A percentile compares a stretch with the other conserved stretches of the same genome.
Conservation (phyloP, 139 green algal genomes). For the Closterium sp. region DNA sequence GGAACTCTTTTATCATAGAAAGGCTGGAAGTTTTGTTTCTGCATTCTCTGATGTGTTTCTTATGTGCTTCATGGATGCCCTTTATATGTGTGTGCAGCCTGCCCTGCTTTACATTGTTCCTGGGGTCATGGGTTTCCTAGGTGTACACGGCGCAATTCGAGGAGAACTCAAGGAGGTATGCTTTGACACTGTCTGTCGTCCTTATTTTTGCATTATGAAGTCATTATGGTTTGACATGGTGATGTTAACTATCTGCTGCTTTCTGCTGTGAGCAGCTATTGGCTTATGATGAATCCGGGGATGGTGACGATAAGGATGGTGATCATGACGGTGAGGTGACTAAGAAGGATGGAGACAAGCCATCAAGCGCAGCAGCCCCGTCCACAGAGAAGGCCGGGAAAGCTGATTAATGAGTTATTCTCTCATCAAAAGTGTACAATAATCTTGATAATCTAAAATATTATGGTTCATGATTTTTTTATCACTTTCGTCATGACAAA, state of each 20-base stretch:
- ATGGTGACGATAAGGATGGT: not conserved
- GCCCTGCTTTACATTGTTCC: not conserved
- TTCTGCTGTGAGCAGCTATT: not conserved
- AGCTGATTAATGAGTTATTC: not conserved
- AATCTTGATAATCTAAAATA: too few relatives aligned
- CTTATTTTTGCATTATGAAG: too few relatives aligned
- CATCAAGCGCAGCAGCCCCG: not conserved
- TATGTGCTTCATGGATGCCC: not conserved
- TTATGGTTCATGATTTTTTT: too few relatives aligned
- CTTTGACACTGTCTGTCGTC: not conserved
- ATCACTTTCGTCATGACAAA: too few relatives aligned
- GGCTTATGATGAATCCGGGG: not conserved
- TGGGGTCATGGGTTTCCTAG: not conserved
- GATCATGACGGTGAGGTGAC: not conserved
- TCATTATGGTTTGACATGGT: too few relatives aligned
- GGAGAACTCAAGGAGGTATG: not conserved
- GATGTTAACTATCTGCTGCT: too few relatives aligned
- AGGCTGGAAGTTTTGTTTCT: not conserved
- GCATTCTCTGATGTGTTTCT: not conserved
- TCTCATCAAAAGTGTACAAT: not conserved
- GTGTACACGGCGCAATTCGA: not conserved
- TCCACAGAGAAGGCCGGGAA: not conserved
- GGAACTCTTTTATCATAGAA: not conserved
- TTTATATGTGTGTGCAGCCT: not conserved
- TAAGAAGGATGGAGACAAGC: not conserved